These are phyloP conservation scores for Vigna hirtella DNA, from an alignment of 306 rosid species.

Conservation along the genomic window DNA sequence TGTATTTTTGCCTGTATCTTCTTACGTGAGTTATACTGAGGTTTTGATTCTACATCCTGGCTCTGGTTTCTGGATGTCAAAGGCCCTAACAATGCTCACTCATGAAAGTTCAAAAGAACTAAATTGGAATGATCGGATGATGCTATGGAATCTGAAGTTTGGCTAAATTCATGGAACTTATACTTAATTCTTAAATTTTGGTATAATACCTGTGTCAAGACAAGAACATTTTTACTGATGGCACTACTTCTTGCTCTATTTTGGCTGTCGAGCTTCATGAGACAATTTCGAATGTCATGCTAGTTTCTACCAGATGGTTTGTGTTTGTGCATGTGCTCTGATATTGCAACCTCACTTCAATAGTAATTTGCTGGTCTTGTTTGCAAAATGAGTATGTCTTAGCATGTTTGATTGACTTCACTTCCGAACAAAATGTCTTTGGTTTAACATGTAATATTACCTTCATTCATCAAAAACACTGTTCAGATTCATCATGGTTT, in stretches of 20 bases:
- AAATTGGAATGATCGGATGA: too few relatives aligned
- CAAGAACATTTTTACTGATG: too few relatives aligned
- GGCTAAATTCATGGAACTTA: too few relatives aligned
- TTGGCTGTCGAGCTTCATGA: background rate
- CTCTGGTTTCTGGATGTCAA: background rate
- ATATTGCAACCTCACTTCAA: background rate
- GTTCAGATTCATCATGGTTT: background rate
- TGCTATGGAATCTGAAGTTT: too few relatives aligned
- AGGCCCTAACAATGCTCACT: background rate
- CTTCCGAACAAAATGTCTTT: background rate
- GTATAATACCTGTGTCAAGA: too few relatives aligned
- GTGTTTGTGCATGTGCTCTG: background rate
- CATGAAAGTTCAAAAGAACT: background rate
- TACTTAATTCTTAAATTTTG: too few relatives aligned
- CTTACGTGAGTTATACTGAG: background rate
- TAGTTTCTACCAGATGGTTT: background rate
- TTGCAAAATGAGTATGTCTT: background rate
- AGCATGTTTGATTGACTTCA: conserved; percentile 9
- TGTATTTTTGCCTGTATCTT: background rate
- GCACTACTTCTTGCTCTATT: background rate
- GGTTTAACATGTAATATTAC: background rate
- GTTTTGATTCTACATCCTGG: background rate
- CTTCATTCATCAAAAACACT: background rate
- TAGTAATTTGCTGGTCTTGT: background rate
- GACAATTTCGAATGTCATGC: conserved; percentile 3